Base-by-base conservation (phyloP, 2,329 filamentous ascomycete genomes). In the Pseudogymnoascus sp. region DNA sequence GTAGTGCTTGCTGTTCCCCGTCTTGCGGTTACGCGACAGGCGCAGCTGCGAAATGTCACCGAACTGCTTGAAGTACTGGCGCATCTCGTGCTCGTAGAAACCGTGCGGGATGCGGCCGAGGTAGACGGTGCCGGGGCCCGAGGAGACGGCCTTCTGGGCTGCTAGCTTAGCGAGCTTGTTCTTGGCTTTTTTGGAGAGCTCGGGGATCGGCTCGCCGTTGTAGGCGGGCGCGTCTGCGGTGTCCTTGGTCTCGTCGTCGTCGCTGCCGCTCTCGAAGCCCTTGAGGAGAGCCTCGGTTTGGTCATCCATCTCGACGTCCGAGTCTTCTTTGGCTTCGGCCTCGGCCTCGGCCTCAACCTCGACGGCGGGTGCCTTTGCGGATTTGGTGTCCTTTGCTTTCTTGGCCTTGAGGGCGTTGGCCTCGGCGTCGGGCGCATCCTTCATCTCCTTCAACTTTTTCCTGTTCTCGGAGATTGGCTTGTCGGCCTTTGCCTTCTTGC, bases 61-160 rank as follows among this genome's bases (percentile, higher is more conserved):
- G 69, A 99, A 99, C 75, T 99, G 94, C 62, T 86, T 84, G 73
- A 97, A 96, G 80, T 97, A 99, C 67, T 87, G 86, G 69, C 85
- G 86, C 89, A 99, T 95, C 78, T 97, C 89, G 71, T 92, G 85
- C 78, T 99, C 94, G 81, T 93, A 97, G 84, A 99, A 99, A 77
- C 94, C 90, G 77, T 94, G 91, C 39, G 92, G 92, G 64, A 96
- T 88, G 67, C 92, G 91, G 73, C 91, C 92, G 70, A 99, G 82
- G 77, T 96, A 97, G 71, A 97, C 82, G 41, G 94, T 87, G 55
- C 92, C 93, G 1, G 90, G 84, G 60, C 83, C 82, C 55, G 82
- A 79, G 62, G 78, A 78, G 19, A 71, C 71, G 30, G 65, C 68
- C 28, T 68, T 69, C 67, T 76, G 73, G 25, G 77, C 75, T 22